These are phyloP conservation scores for Mycena metata DNA, from an alignment of 768 basidiomycete species.

Conservation along the genomic window DNA sequence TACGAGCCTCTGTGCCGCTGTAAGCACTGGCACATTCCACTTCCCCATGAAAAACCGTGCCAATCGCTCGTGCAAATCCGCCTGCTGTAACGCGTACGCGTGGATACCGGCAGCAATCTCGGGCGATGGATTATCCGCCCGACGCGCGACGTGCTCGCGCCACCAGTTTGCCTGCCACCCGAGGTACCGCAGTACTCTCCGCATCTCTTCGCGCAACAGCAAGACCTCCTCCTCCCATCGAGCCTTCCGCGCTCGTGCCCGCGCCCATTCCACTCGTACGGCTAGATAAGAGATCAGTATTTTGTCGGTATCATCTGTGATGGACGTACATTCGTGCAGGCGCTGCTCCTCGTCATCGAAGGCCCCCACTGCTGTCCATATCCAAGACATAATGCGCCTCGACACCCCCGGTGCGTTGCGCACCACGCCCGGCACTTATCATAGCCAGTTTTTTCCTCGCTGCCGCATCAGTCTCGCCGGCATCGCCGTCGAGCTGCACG, in stretches of 20 bases:
- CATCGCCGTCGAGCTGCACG: background rate
- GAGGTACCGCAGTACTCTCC: conserved; percentile 21
- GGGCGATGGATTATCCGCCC: background rate
- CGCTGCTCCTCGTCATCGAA: background rate
- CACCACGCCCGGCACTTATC: too few relatives aligned
- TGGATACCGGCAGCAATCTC: too few relatives aligned
- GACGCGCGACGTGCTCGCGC: background rate
- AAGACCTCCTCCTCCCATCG: conserved; percentile 34
- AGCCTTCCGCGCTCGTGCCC: conserved; percentile 16
- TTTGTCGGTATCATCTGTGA: background rate
- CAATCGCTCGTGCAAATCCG: background rate
- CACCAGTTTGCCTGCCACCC: conserved; percentile 18
- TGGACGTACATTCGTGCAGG: background rate
- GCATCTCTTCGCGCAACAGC: background rate
- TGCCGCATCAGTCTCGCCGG: background rate
- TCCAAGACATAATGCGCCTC: background rate
- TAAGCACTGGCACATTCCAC: conserved; percentile 1
- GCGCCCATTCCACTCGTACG: conserved; percentile 34
- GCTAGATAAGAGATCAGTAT: background rate
- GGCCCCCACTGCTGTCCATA: too few relatives aligned
- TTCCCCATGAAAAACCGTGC: background rate
- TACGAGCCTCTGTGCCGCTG: background rate
- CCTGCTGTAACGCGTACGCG: too few relatives aligned
- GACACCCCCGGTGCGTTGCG: too few relatives aligned
- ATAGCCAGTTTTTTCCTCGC: background rate